Base-by-base conservation (phyloP, 139 green algal genomes). In the Haematococcus lacustris region DNA sequence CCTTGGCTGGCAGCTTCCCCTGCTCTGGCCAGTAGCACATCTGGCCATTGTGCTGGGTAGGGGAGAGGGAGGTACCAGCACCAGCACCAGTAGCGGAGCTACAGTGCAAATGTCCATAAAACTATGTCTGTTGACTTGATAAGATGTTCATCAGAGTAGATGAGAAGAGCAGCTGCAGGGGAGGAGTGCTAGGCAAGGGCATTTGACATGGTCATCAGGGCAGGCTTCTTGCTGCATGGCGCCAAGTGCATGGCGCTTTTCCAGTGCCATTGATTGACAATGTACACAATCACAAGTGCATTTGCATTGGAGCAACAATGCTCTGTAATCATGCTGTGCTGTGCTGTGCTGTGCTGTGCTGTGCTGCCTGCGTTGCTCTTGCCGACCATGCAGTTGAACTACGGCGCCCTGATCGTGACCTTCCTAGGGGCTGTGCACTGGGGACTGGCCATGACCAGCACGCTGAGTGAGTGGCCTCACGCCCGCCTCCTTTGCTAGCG, bases 401-500 rank as follows among this genome's bases (percentile, higher is more conserved):
- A 84, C 73, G 64, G 88, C 5, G 90, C 86, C 2, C 81, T 73
- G 23, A 96, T 97, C 38, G 79, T 91, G 2, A 88, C 87, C 17
- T 97, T 97, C 70, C 73, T 97, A n/a, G 93, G 93, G 25, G 93
- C 87, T 2, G 86, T 96, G 26, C 93, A 97, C 73, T 97, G 93
- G 91, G 91, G 90, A n/a, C 38, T 93, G 3, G 91, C 91, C 37
- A 91, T 94, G 85, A 75, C 59, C 9, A 85, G 75, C 70, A 78
- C 72, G 3, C 30, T 83, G 23, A 64, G 5, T 63, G 28, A 51
- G 62, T 77, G 64, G 68, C 61, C 64, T n/a, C n/a, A n/a, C n/a
- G n/a, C n/a, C n/a, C n/a, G n/a, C n/a, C n/a, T n/a, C n/a, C n/a
- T n/a, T n/a, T n/a, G n/a, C n/a, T n/a, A n/a, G n/a, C n/a, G n/a